Percentiles rank a stretch among this genome's conserved stretches.
phyloP scores from a whole-genome alignment of 441 rosid species.

The Jatropha multifida region DNA sequence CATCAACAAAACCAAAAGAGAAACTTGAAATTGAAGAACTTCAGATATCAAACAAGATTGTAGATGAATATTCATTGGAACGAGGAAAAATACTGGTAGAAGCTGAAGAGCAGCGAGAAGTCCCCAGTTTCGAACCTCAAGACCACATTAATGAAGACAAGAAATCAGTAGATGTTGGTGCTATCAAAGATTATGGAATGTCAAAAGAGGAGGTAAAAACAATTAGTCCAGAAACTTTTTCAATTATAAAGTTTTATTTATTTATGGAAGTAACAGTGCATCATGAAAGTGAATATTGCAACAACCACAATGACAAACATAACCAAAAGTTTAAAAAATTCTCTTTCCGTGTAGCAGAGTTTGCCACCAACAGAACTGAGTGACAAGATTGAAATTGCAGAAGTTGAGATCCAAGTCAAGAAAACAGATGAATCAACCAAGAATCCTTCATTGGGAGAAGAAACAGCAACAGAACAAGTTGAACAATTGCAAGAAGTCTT shows the following conservation, averaged over 20 bases:
- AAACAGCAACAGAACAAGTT: conserved; percentile 16
- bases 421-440: conserved; percentile 20
- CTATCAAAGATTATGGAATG: not conserved
- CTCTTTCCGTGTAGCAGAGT: not conserved
- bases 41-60: conserved; percentile 23
- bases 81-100: conserved; percentile 23
- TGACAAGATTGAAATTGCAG: conserved; percentile 10
- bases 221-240: not conserved
- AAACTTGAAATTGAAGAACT: conserved; percentile 19
- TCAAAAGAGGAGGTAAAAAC: not conserved
- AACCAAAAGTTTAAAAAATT: not conserved
- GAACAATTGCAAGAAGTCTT: conserved; percentile 16
- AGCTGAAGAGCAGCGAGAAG: conserved; percentile 15
- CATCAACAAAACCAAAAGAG: conserved; percentile 24
- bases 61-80: conserved; percentile 17
- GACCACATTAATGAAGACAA: conserved; percentile 27
- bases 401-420: conserved; percentile 24
- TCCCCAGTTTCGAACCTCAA: conserved; percentile 25
- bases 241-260: not conserved
- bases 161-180: not conserved
- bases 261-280: not conserved
- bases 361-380: not conserved
- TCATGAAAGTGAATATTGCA: not conserved
- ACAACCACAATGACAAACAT: not conserved
- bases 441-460: conserved; percentile 18